Evolutionary conservation across 352 stramenopile genomes (phyloP).

Genomic region (Phytophthora rubi): DNA sequence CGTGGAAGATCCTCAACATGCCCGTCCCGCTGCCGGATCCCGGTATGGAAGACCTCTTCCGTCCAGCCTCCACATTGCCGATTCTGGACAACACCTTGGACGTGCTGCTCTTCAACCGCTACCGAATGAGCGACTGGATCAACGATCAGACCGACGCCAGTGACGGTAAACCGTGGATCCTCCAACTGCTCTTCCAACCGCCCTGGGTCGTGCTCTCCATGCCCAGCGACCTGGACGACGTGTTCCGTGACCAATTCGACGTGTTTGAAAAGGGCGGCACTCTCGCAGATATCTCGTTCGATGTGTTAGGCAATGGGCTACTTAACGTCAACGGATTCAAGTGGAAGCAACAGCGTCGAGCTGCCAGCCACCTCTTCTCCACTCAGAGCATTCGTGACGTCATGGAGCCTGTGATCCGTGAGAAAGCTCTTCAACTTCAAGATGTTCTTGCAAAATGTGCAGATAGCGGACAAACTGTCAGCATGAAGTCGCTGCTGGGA

Average conservation of each 20-base stretch:
- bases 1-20: conserved; percentile 33
- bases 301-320: conserved; percentile 59
- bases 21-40: conserved; percentile 30
- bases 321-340: conserved; percentile 42
- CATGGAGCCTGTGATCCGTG: conserved; percentile 36
- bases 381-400: conserved; percentile 27
- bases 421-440: conserved; percentile 36
- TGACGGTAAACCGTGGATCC: conserved; percentile 42
- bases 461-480: conserved; percentile 4
- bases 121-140: conserved; percentile 59
- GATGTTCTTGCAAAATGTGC: conserved; percentile 20
- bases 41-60: conserved; percentile 30
- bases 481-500: conserved; percentile 46
- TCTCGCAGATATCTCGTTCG: conserved; percentile 28
- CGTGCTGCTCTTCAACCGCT: conserved; percentile 31
- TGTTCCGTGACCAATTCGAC: conserved; percentile 48
- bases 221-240: conserved; percentile 28
- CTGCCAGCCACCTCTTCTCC: conserved; percentile 77
- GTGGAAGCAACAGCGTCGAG: conserved; percentile 58
- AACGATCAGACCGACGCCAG: conserved; percentile 42
- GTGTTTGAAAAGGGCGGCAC: conserved; percentile 43
- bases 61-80: conserved; percentile 33
- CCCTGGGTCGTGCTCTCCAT: conserved; percentile 44
- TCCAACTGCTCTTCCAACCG: conserved; percentile 37
- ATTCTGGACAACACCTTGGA: conserved; percentile 40